Base-by-base conservation (phyloP, 1,139 yeast genomes). In the Pneumocystis sp. region DNA sequence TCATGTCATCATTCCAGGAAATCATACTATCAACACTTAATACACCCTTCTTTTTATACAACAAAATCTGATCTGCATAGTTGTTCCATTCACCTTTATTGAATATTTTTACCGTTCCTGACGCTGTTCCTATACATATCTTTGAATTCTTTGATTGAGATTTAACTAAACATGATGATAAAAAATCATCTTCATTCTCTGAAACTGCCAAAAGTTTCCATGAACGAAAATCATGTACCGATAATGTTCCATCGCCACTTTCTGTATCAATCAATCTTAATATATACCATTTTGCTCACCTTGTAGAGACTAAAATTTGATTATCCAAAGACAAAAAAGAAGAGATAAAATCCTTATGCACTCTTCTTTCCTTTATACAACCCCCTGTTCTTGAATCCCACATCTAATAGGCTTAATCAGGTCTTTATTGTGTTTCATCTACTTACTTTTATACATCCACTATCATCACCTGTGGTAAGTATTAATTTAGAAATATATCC, bases 401-500 rank as follows among this genome's bases (percentile, higher is more conserved):
- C 19, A 44, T 6, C 56, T 44, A 19, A 7, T 7, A 19, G 15
- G 6, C 19, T 21, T 19, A 21, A 6, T 4, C 1, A 6, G 6
- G 1, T 5, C 34, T 3, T 42, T 44, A 3, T 8, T 44, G 1
- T 21, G 2, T 2, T 44, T 19, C 19, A 7, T 44, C 19, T 42
- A 1, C 3, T 19, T 44, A 44, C 57, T 5, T 42, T 42, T 10
- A 67, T 60, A 10, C 15, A 19, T 6, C 68, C 68, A 29, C 42
- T 39, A 25, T 67, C 68, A 56, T 67, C 68, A 12, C 68, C 68
- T 19, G 68, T 66, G 44, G 63, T 66, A 40, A 66, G 60, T 17
- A 25, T 25, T 25, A 21, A 34, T 39, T 57, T 64, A 29, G 59
- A 62, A 29, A 64, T 44, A 61, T 59, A 62, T 29, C 19, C 19